Base-by-base conservation (phyloP, 139 green algal species). In the Chlorella sp. region DNA sequence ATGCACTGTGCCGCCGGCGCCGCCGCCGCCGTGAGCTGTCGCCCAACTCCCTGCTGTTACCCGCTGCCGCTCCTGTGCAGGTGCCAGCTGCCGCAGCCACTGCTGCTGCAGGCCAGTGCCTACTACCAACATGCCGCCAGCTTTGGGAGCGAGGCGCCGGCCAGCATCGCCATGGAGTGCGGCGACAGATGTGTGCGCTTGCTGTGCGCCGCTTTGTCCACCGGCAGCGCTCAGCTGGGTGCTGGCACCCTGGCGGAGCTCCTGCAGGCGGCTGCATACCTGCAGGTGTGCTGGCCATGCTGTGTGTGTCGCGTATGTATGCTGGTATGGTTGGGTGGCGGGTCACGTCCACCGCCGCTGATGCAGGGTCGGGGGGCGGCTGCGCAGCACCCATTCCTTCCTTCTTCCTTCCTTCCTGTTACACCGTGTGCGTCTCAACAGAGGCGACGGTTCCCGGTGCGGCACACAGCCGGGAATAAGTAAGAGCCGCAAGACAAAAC, bases 51-150 rank as follows among this genome's bases (percentile, higher is more conserved):
- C 15, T 16, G 34, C 34, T 53, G 7, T 40, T 32, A 16, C 5
- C 48, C 9, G 48, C 48, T 57, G 48, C 9, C 28, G 15, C 71
- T 78, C 71, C 71, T 39, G 39, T 53, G 66, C 84, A 88, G 84
- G 28, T 80, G 39, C 39, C 24, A 66, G 34, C 5, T 68, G 21
- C 18, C 36, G 5, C 40, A 30, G 16, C 22, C 22, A 0, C 37
- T 88, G 37, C 30, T 88, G 66, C 66, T 81, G 39, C 28, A 4
- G 3, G 57, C 37, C 40, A 88, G 84, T 30, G 66, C 12, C 32
- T 88, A 81, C 84, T 88, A 88, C 84, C 32, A 40, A 15, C 84
- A 88, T 24, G 84, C 84, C 7, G 66, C 66, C 39, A 88, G 84
- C 68, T 88, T 88, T 69, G 84, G 84, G 48, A 57, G 48, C 1